Percentiles rank a stretch among this genome's conserved stretches.
These are phyloP conservation scores for Gracilaria vermiculophylla DNA, from an alignment of 23 red algal species.

Conservation along the genomic window DNA sequence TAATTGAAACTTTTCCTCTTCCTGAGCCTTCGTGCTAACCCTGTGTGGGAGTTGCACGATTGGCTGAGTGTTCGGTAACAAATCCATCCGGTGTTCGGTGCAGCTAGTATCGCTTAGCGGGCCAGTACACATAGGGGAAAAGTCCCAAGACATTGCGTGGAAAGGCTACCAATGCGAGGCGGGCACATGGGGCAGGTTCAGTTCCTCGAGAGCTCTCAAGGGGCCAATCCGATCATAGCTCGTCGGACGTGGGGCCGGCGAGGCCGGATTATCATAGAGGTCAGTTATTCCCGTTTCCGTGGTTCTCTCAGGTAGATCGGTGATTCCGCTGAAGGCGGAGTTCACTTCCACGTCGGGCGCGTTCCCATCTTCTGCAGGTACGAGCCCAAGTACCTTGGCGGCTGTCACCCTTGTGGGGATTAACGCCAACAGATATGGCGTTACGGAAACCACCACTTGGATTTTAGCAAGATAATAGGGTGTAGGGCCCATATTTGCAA, in stretches of 20 bases:
- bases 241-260: background rate
- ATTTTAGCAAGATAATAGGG: too few species aligned
- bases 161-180: background rate
- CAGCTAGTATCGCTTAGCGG: background rate
- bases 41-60: background rate
- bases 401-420: too few species aligned
- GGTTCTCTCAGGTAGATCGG: background rate
- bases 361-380: too few species aligned
- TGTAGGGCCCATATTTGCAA: too few species aligned
- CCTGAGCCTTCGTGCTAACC: slow-evolving; percentile 6
- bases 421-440: too few species aligned
- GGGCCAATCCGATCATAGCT: background rate
- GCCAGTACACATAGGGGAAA: background rate
- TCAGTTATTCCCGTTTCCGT: background rate
- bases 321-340: too few species aligned
- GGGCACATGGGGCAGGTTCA: slow-evolving; percentile 1
- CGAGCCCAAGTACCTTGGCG: too few species aligned
- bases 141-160: background rate
- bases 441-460: too few species aligned
- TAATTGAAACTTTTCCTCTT: slow-evolving; percentile 24
- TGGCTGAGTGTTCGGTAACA: slow-evolving; percentile 19
- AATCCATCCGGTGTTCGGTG: slow-evolving; percentile 17
- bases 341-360: too few species aligned
- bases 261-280: background rate
- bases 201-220: background rate